Percentiles rank a stretch among this genome's conserved stretches.
phyloP scores from a whole-genome alignment of 169 alveolate species.

The Babesia divergens region DNA sequence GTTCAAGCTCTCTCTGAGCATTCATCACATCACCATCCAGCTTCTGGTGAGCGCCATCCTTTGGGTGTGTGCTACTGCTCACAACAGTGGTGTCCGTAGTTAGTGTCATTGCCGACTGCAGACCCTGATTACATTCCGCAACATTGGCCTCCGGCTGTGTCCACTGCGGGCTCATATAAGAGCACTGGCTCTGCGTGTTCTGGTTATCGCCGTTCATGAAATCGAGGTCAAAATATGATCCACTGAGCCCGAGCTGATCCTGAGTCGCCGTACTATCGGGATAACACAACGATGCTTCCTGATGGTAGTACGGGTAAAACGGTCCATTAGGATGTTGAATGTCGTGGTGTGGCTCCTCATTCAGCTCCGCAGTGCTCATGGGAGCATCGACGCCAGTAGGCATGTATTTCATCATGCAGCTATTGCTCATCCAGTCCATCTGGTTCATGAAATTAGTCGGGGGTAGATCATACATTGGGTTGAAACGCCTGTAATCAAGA shows the following conservation, averaged over 20 bases:
- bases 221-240: not conserved
- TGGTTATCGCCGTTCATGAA: not conserved
- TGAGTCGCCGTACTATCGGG: not conserved
- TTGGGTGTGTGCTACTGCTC: too few species aligned
- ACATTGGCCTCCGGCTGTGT: not conserved
- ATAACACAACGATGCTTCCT: not conserved
- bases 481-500: not conserved
- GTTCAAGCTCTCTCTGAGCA: not conserved
- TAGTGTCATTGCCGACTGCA: too few species aligned
- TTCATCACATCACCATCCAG: too few species aligned
- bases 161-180: not conserved
- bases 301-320: constrained; percentile 7
- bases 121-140: too few species aligned
- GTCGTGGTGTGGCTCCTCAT: not conserved
- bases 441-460: not conserved
- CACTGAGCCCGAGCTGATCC: not conserved
- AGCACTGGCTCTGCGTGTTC: not conserved
- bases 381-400: not conserved
- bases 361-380: not conserved
- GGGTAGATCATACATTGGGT: not conserved
- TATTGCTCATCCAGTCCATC: constrained; percentile 12
- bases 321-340: not conserved
- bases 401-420: not conserved
- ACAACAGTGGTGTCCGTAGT: too few species aligned
- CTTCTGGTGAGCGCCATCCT: too few species aligned